phyloP scores from a whole-genome alignment of 1,139 yeast species.

The Sugiyamaella sp. region DNA sequence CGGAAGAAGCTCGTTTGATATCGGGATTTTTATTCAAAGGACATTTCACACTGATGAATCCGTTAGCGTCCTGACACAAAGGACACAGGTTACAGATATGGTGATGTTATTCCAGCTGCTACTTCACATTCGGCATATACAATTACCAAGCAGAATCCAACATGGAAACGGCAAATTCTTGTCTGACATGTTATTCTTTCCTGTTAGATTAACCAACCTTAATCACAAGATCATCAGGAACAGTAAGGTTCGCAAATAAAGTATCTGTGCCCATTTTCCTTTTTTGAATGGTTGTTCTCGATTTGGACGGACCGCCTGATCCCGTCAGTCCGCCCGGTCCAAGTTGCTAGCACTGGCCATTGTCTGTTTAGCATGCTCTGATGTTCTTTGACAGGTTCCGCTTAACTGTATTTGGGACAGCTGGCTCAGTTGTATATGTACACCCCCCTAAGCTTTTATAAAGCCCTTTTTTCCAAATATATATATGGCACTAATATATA shows the following conservation, averaged over 20 bases:
- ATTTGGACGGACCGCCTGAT: conserved; percentile 6
- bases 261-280: conserved; percentile 9
- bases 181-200: conserved; percentile 13
- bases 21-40: not conserved
- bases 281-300: conserved; percentile 5
- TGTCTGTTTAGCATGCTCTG: not conserved
- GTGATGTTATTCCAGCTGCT: not conserved
- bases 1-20: not conserved
- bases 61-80: not conserved
- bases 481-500: conserved; percentile 5
- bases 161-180: conserved; percentile 4
- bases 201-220: conserved; percentile 19
- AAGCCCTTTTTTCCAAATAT: not conserved
- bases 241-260: conserved; percentile 4
- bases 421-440: conserved; percentile 1
- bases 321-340: conserved; percentile 4
- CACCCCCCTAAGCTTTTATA: not conserved
- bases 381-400: conserved; percentile 14
- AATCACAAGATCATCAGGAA: conserved; percentile 15
- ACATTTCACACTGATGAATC: not conserved
- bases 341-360: conserved; percentile 14
- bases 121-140: conserved; percentile 6
- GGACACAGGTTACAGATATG: not conserved
- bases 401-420: conserved; percentile 12
- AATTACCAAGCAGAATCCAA: conserved; percentile 3